A percentile compares a stretch with the other conserved stretches of the same genome.
Evolutionary conservation across 2,329 filamentous ascomycete species (phyloP).

Genomic region (Trichoderma sp.): DNA sequence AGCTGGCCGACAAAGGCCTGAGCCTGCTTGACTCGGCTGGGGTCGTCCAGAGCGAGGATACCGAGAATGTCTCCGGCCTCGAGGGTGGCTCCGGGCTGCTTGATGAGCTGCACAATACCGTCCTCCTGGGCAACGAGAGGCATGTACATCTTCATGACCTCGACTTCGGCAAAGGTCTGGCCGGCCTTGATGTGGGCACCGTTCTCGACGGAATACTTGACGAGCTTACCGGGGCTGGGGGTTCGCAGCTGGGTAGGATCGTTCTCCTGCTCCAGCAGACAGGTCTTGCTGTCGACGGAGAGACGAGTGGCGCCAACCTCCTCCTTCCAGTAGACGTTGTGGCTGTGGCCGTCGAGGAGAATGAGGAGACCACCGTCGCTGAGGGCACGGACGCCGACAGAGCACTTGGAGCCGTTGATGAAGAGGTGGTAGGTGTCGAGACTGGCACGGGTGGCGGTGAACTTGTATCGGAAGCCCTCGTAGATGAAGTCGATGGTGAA

Average conservation of each 20-base stretch:
- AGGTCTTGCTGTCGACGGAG: conserved; percentile 97
- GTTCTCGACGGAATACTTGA: conserved; percentile 96
- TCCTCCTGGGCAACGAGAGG: conserved; percentile 92
- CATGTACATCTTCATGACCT: conserved; percentile 99
- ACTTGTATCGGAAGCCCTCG: conserved; percentile 94
- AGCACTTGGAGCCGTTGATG: conserved; percentile 97
- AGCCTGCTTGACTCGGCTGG: conserved; percentile 92
- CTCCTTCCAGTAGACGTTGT: conserved; percentile 99
- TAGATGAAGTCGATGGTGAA: conserved; percentile 99
- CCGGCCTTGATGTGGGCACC: conserved; percentile 89
- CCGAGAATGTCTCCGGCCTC: conserved; percentile 98
- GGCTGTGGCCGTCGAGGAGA: conserved; percentile 84
- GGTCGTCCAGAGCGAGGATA: conserved; percentile 92
- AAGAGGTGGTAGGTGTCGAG: conserved; percentile 94
- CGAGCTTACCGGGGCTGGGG: conserved; percentile 93
- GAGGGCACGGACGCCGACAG: conserved; percentile 86
- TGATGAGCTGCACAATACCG: conserved; percentile 95
- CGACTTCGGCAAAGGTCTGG: conserved; percentile 91
- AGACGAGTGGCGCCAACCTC: conserved; percentile 93
- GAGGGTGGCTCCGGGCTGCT: conserved; percentile 96
- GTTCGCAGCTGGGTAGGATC: conserved; percentile 95
- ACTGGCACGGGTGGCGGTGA: conserved; percentile 91
- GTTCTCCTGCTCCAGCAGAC: conserved; percentile 96
- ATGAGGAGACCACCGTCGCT: conserved; percentile 92
- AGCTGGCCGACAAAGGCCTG: conserved; percentile 90